Conservation (phyloP, 371 early-diverging fungal genomes). For the Coelomomyces lativittatus region DNA sequence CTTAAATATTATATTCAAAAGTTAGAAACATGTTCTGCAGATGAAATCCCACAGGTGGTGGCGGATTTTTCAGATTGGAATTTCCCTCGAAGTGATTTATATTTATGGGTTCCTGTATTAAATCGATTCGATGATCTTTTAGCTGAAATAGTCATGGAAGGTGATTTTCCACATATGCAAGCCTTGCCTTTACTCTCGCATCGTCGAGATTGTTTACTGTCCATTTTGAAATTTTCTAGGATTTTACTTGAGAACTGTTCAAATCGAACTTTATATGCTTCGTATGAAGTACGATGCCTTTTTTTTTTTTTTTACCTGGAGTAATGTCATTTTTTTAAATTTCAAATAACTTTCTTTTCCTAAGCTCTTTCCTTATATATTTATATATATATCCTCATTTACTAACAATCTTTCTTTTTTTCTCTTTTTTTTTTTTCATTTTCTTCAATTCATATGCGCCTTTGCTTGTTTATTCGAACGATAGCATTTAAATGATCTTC, state of each 20-base stretch:
- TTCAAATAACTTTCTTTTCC: neutral
- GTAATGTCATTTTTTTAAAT: slow-evolving; percentile 1
- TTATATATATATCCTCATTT: neutral
- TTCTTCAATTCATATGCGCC: neutral
- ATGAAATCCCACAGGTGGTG: slow-evolving; percentile 29
- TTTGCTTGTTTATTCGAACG: neutral
- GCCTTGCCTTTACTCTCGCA: slow-evolving; percentile 23
- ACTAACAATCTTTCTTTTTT: neutral
- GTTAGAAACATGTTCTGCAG: slow-evolving; percentile 30
- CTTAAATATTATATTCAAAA: slow-evolving; percentile 3
- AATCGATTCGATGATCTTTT: slow-evolving; percentile 77
- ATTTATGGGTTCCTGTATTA: slow-evolving; percentile 80
- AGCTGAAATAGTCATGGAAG: slow-evolving; percentile 38
- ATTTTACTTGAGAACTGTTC: slow-evolving; percentile 80
- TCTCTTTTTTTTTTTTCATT: neutral
- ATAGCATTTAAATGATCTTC: slow-evolving; percentile 53
- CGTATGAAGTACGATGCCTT: slow-evolving; percentile 55
- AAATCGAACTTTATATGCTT: slow-evolving; percentile 77
- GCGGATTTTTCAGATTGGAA: slow-evolving; percentile 40
- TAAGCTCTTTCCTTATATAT: neutral
- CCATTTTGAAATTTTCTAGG: slow-evolving; percentile 55
- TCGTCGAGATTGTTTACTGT: slow-evolving; percentile 40
- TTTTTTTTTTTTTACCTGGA: neutral
- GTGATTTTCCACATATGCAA: slow-evolving; percentile 40
- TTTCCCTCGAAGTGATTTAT: slow-evolving; percentile 73